Percentiles rank a stretch among this genome's conserved stretches.
Conservation (phyloP, 1,284 basidiomycete genomes). For the Ustilago lituana region DNA sequence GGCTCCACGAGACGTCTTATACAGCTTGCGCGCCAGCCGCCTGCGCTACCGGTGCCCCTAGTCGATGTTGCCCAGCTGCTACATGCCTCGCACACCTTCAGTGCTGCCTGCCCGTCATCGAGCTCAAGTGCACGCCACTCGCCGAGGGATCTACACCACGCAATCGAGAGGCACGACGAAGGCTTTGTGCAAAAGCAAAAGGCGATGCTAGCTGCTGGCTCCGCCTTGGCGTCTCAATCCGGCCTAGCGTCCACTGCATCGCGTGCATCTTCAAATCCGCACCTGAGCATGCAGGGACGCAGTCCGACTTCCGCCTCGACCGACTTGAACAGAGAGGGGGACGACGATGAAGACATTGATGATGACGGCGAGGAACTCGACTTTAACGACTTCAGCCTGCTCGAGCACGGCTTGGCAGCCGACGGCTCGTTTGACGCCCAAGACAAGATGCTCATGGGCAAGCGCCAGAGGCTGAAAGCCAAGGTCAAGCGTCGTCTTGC, state of each 20-base stretch:
- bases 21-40: slow-evolving; percentile 44
- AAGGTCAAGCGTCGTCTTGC: slow-evolving; percentile 47
- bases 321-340: background rate
- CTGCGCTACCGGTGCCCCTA: slow-evolving; percentile 35
- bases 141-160: slow-evolving; percentile 55
- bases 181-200: slow-evolving; percentile 47
- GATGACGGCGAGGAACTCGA: slow-evolving; percentile 33
- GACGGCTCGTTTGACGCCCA: slow-evolving; percentile 45
- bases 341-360: slow-evolving; percentile 8
- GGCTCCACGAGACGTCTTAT: slow-evolving; percentile 50
- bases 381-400: slow-evolving; percentile 33
- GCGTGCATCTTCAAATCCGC: slow-evolving; percentile 2
- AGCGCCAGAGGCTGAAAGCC: slow-evolving; percentile 43
- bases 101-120: slow-evolving; percentile 52
- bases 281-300: slow-evolving; percentile 16
- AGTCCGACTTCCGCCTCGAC: slow-evolving; percentile 8
- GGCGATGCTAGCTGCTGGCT: slow-evolving; percentile 19
- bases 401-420: slow-evolving; percentile 16
- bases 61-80: slow-evolving; percentile 53
- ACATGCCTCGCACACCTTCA: slow-evolving; percentile 50
- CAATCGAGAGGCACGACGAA: slow-evolving; percentile 55
- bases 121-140: slow-evolving; percentile 49
- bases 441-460: slow-evolving; percentile 43
- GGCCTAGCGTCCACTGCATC: slow-evolving; percentile 3
- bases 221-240: slow-evolving; percentile 12